Conservation (phyloP, 192 early-diverging fungal genomes). For the Coemansia sp. region DNA sequence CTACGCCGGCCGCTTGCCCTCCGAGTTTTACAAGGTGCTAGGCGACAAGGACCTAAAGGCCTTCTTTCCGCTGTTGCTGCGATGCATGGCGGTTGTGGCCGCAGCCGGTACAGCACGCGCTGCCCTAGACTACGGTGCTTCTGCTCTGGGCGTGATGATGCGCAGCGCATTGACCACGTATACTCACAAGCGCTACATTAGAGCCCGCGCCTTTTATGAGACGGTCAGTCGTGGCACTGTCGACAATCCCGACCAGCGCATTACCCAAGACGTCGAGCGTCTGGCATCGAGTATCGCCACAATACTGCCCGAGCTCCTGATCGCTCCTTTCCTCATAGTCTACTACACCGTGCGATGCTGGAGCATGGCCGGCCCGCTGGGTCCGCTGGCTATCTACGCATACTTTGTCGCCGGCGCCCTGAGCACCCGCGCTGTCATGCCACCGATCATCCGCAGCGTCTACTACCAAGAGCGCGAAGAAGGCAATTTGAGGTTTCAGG, state of each 20-base stretch:
- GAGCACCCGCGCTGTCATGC: constrained; percentile 66
- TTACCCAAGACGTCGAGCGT: constrained; percentile 87
- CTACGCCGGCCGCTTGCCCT: constrained; percentile 70
- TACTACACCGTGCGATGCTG: constrained; percentile 81
- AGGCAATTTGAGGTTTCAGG: constrained; percentile 78
- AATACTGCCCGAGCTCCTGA: constrained; percentile 63
- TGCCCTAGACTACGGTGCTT: constrained; percentile 61
- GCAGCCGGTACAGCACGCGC: constrained; percentile 63
- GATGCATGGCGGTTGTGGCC: constrained; percentile 61
- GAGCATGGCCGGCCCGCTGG: constrained; percentile 64
- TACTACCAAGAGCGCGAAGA: constrained; percentile 76
- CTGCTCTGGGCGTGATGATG: constrained; percentile 65
- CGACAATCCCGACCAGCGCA: constrained; percentile 88
- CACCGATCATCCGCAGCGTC: constrained; percentile 74
- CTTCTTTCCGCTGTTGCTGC: constrained; percentile 62
- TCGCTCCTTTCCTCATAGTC: constrained; percentile 71
- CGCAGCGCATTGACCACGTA: constrained; percentile 63
- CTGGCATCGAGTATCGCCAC: constrained; percentile 59
- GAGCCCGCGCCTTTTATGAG: constrained; percentile 61
- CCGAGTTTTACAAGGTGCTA: constrained; percentile 75
- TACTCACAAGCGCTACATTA: constrained; percentile 68
- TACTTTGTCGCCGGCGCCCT: constrained; percentile 70
- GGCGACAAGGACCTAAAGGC: constrained; percentile 62
- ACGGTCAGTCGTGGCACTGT: constrained; percentile 58
- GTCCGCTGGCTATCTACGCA: constrained; percentile 70